Conservation (phyloP, 208 protist species). For the Vickermania ingenoplastis region DNA sequence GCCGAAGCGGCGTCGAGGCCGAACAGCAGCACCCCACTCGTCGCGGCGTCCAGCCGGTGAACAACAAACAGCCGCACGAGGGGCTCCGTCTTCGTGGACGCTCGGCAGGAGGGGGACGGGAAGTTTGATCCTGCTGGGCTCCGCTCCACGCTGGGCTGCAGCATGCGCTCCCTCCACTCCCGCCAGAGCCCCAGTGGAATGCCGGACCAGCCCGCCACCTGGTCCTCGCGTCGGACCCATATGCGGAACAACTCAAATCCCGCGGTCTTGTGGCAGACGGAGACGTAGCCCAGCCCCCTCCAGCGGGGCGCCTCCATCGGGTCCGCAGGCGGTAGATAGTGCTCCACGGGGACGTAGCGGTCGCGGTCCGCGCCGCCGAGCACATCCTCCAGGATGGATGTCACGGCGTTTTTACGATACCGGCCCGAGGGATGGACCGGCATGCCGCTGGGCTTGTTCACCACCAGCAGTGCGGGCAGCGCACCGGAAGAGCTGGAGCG, state of each 20-base stretch:
- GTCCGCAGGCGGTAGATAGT: slow-evolving; percentile 1
- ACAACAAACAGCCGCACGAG: slow-evolving; percentile 39
- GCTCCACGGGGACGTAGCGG: slow-evolving; percentile 12
- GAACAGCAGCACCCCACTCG: slow-evolving; percentile 81
- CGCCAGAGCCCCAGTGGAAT: slow-evolving; percentile 30
- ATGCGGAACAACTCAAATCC: slow-evolving; percentile 68
- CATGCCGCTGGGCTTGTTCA: slow-evolving; percentile 60
- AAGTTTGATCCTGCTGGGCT: background rate
- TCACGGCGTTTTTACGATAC: slow-evolving; percentile 89
- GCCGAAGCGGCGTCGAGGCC: slow-evolving; percentile 40
- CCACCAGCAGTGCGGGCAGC: slow-evolving; percentile 30
- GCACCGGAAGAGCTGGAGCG: background rate
- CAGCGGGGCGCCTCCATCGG: slow-evolving; percentile 7
- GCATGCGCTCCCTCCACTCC: slow-evolving; percentile 14
- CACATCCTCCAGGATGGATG: slow-evolving; percentile 81
- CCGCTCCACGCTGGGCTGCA: background rate
- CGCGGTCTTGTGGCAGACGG: slow-evolving; percentile 26
- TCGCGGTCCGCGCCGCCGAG: slow-evolving; percentile 53
- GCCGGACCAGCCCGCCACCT: slow-evolving; percentile 5
- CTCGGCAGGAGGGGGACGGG: background rate
- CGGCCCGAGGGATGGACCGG: slow-evolving; percentile 87
- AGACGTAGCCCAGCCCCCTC: slow-evolving; percentile 17
- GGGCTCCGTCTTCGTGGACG: background rate
- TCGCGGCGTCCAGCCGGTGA: slow-evolving; percentile 77
- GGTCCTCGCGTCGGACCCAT: slow-evolving; percentile 12